These are phyloP conservation scores for Pyropia haitanensis DNA, from an alignment of 23 red algal genomes.

Conservation along the genomic window DNA sequence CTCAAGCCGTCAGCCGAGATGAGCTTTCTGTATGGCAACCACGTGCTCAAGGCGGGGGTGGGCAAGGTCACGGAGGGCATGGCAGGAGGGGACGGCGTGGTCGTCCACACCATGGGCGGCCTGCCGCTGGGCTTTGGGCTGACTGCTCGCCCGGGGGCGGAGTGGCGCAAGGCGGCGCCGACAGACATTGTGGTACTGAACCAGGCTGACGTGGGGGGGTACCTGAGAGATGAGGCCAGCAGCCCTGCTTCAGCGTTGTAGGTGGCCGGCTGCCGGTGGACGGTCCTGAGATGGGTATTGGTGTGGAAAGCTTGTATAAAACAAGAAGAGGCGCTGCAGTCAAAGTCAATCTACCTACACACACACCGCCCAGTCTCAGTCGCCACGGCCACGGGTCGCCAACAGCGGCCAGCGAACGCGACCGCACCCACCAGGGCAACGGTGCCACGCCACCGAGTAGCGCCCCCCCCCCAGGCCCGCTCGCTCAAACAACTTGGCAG, in stretches of 20 bases:
- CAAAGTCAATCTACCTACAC: no score
- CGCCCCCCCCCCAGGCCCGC: no score
- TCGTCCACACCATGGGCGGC: conserved; percentile 80
- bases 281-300: no score
- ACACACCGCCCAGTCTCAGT: no score
- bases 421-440: no score
- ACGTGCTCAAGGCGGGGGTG: conserved; percentile 84
- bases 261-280: no score
- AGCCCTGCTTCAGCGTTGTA: conserved; percentile 69
- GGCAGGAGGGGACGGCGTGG: conserved; percentile 47
- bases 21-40: conserved; percentile 94
- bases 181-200: conserved; percentile 91
- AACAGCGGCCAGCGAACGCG: no score
- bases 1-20: conserved; percentile 89
- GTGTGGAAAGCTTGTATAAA: no score
- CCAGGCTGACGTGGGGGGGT: conserved; percentile 91
- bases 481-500: no score
- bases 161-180: conserved; percentile 67
- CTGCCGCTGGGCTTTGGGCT: conserved; percentile 92
- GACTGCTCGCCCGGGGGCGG: conserved; percentile 52
- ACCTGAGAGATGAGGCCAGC: conserved; percentile 73
- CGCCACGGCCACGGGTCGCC: no score
- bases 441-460: no score
- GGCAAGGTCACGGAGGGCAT: conserved; percentile 79
- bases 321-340: no score